Conservation (phyloP, 2,329 filamentous ascomycete species). For the Beauveria sp. region DNA sequence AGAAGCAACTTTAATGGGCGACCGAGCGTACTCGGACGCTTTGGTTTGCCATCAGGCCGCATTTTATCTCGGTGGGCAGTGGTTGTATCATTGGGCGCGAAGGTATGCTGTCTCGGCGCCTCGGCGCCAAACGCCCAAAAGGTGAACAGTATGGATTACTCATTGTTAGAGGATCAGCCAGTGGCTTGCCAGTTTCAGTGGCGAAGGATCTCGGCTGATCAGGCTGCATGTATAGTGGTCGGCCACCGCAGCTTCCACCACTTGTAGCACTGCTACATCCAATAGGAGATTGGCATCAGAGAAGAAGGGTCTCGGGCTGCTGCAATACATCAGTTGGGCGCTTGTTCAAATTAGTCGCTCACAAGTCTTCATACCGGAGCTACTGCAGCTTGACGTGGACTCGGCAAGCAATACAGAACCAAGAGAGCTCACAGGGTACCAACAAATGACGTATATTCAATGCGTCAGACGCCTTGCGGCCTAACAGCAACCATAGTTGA, state of each 20-base stretch:
- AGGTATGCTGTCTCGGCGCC: neutral
- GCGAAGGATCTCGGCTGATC: neutral
- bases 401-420: neutral
- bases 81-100: neutral
- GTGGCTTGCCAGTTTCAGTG: neutral
- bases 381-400: neutral
- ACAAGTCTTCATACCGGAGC: neutral
- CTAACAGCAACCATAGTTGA: neutral
- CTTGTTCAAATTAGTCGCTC: neutral
- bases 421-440: neutral
- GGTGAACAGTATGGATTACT: neutral
- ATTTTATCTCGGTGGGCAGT: neutral
- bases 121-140: neutral
- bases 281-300: no score
- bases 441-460: neutral
- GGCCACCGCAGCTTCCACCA: neutral
- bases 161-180: neutral
- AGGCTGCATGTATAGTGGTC: neutral
- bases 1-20: neutral
- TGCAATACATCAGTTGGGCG: no score
- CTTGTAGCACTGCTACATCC: neutral
- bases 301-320: no score
- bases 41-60: neutral
- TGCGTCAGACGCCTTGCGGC: neutral
- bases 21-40: neutral